A percentile compares a stretch with the other conserved stretches of the same genome.
Evolutionary conservation across 1,284 basidiomycete species (phyloP).

Genomic region (Ceratobasidium sp.): DNA sequence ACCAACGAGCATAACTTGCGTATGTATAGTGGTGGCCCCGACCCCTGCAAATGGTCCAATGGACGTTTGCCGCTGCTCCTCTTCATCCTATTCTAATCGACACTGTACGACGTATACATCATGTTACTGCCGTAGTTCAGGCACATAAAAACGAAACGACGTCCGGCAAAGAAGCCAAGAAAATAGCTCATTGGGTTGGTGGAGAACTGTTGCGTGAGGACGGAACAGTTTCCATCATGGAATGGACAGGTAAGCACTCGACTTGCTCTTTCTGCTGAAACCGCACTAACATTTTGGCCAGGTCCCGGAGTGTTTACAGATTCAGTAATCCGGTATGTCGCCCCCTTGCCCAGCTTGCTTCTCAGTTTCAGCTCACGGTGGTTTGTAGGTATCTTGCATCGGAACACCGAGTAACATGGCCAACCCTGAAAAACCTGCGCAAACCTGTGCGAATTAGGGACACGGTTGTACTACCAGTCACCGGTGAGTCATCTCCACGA

Average conservation of each 20-base stretch:
- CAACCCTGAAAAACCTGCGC: constrained; percentile 50
- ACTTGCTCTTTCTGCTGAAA: neutral
- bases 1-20: neutral
- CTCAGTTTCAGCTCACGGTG: neutral
- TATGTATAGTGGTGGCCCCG: constrained; percentile 46
- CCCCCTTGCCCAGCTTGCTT: neutral
- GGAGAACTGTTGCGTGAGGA: constrained; percentile 41
- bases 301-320: constrained; percentile 50
- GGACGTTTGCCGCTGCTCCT: constrained; percentile 53
- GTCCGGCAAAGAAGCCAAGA: constrained; percentile 7
- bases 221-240: constrained; percentile 51
- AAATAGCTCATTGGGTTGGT: constrained; percentile 43
- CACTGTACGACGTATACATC: constrained; percentile 52
- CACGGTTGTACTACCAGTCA: constrained; percentile 52
- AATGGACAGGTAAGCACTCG: constrained; percentile 53
- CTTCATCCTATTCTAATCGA: constrained; percentile 54
- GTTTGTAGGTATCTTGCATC: constrained; percentile 50
- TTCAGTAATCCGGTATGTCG: constrained; percentile 49
- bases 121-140: constrained; percentile 47
- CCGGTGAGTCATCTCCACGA: constrained; percentile 41
- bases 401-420: constrained; percentile 53
- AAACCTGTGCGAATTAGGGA: constrained; percentile 53
- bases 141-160: constrained; percentile 5
- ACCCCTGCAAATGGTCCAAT: constrained; percentile 50
- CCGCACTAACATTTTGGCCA: neutral